These are phyloP conservation scores for Pleurotus platypus DNA, from an alignment of 768 basidiomycete genomes.

Conservation along the genomic window DNA sequence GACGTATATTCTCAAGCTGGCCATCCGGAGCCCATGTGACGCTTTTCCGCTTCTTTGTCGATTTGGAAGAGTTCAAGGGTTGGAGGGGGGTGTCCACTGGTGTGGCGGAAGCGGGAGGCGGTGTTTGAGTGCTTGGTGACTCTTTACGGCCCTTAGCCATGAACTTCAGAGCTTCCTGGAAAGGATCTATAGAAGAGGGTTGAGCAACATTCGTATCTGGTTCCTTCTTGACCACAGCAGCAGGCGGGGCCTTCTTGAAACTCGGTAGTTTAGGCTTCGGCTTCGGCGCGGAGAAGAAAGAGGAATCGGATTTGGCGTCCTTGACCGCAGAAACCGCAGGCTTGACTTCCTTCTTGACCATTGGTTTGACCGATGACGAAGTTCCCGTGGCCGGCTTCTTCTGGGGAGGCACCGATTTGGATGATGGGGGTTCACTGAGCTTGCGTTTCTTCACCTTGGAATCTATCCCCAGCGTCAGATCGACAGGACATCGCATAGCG, in stretches of 20 bases:
- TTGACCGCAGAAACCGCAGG: conserved; percentile 40
- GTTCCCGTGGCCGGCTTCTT: conserved; percentile 64
- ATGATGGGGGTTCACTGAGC: conserved; percentile 43
- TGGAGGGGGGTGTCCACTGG: conserved; percentile 22
- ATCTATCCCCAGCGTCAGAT: conserved; percentile 32
- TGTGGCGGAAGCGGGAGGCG: conserved; percentile 36
- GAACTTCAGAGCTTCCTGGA: conserved; percentile 77
- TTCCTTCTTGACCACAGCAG: conserved; percentile 43
- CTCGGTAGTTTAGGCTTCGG: conserved; percentile 80
- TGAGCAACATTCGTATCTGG: conserved; percentile 61
- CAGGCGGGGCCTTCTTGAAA: conserved; percentile 73
- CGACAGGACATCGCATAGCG: conserved; percentile 22
- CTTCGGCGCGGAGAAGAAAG: conserved; percentile 86
- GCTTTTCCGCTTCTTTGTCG: conserved; percentile 67
- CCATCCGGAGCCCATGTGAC: conserved; percentile 78
- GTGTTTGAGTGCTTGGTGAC: conserved; percentile 59
- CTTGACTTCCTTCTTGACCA: conserved; percentile 58
- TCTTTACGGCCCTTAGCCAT: conserved; percentile 63
- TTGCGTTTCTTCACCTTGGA: conserved; percentile 74
- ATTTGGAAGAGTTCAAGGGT: conserved; percentile 25
- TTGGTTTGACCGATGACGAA: conserved; percentile 34
- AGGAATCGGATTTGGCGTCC: conserved; percentile 81
- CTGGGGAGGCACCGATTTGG: conserved; percentile 48
- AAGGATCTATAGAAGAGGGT: conserved; percentile 75
- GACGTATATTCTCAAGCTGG: conserved; percentile 68